Evolutionary conservation across 768 basidiomycete species (phyloP), one percentile per base, ranked within the genome.

Genomic region (Cubamyces sp.): DNA sequence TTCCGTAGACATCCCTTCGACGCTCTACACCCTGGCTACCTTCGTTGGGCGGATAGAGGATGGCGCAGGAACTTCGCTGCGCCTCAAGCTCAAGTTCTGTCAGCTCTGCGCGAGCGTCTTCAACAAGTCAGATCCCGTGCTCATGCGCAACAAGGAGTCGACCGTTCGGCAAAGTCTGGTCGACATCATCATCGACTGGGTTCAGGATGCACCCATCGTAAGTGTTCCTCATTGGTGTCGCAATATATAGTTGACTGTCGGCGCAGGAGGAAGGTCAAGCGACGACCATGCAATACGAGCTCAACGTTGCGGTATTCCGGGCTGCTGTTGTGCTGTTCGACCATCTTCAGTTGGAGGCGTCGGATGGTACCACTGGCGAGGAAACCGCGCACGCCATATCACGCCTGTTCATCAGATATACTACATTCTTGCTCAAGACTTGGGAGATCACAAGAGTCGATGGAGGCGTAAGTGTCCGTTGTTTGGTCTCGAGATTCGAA

Each of bases 121-220:
- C 67, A 80, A 81, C 42, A 84, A 87, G 23, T 77, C 80, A 3
- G 88, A 89, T 57, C 78, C 80, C 7, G 71, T 92, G 21, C 81
- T 81, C 23, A 71, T 90, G 65, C 87, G 87, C 16, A 60, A 50
- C 63, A 91, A 87, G 71, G 90, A 91, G 67, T 84, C 79, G 62
- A 74, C 76, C 56, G 79, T 85, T 15, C 84, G 92, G 14, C 89
- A 92, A 71, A 79, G 81, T 40, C 83, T 94, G 41, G 78, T 94
- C 25, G 91, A 95, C 61, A 81, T 84, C 34, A 77, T 96, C n/a
- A 78, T 88, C 70, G 86, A 89, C 46, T 96, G 94, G 94, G 84
- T 91, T 43, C 80, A 82, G 63, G 81, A 84, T 54, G 77, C 82
- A 8, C 60, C 76, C 16, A 66, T 70, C 60, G 91, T 90, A 54